Base-by-base conservation (phyloP, 1,284 basidiomycete genomes). In the Microbotryomycetes sp. region DNA sequence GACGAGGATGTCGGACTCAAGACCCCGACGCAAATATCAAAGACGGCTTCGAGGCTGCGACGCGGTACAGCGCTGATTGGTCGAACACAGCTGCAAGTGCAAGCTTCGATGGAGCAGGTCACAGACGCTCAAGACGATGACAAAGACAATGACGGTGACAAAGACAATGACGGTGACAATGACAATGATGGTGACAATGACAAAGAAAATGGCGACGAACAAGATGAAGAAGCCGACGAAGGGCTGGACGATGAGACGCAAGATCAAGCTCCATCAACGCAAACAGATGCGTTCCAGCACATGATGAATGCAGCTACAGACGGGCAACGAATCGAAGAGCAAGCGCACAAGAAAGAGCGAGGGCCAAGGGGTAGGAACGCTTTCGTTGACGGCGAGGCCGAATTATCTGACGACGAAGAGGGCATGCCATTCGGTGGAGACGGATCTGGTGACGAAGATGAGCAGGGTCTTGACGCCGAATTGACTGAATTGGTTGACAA, bases 401-500 rank as follows among this genome's bases (percentile, higher is more conserved):
- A 58, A 22, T 28, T 64, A 7, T 62, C 59, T 12, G 65, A 67
- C 7, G 67, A 69, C 26, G 67, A 69, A 47, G 51, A 55, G 16
- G 60, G 65, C 1, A 55, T 31, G 7, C 25, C 61, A 14, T 42
- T 42, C 19, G 36, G 36, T 42, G 60, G 60, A 16, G 57, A 57
- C 12, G 46, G 58, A 2, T 61, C 58, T 22, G 65, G 52, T 12
- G 67, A 69, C 47, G 67, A 69, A 42, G 61, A 69, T 42, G 67
- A 69, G 53, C 28, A 29, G 15, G 65, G 62, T 0, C 54, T 62
- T 26, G 67, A 69, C 25, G 63, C 26, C 15, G 69, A 71, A 55
- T 55, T 70, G 14, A 57, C 58, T 16, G 28, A 29, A 46, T 56
- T 69, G 19, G 65, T 69, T 3, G 65, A 69, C 29, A 64, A 69